Evolutionary conservation across 805 yeast genomes (phyloP).

Genomic region (Monosporozyma aquatica): DNA sequence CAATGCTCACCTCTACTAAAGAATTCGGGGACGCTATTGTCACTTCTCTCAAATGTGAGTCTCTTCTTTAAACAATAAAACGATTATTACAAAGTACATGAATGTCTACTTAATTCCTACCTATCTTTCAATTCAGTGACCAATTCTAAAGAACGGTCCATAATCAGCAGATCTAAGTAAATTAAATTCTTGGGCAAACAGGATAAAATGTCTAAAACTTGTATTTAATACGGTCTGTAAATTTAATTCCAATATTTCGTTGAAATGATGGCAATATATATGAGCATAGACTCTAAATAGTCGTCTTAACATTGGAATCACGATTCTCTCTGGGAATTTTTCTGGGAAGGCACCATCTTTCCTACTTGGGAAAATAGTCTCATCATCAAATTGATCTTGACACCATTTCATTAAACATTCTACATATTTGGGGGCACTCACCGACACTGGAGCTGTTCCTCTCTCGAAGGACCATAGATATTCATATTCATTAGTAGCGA

Average conservation of each 20-base stretch:
- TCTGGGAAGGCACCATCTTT: slow-evolving; percentile 88
- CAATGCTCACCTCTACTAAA: too few species aligned
- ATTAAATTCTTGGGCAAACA: slow-evolving; percentile 77
- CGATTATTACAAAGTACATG: too few species aligned
- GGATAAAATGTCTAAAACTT: slow-evolving; percentile 84
- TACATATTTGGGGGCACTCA: slow-evolving; percentile 91
- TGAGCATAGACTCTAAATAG: slow-evolving; percentile 93
- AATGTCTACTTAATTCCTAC: too few species aligned
- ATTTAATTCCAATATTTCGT: slow-evolving; percentile 86
- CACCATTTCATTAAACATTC: slow-evolving; percentile 93
- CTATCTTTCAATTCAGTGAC: slow-evolving; percentile 40
- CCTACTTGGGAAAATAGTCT: slow-evolving; percentile 79
- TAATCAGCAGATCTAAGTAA: slow-evolving; percentile 72
- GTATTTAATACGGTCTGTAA: slow-evolving; percentile 89
- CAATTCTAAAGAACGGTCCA: slow-evolving; percentile 84
- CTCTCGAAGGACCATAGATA: slow-evolving; percentile 89
- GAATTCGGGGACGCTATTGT: too few species aligned
- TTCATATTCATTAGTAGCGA: slow-evolving; percentile 94
- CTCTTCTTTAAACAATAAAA: too few species aligned
- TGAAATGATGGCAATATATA: slow-evolving; percentile 95
- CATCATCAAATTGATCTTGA: slow-evolving; percentile 86
- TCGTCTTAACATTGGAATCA: slow-evolving; percentile 82
- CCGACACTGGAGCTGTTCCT: slow-evolving; percentile 64
- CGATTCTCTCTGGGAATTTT: slow-evolving; percentile 59
- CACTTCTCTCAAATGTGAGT: too few species aligned